Conservation (phyloP, 1,284 basidiomycete species). For the Marasmius tenuissimus region DNA sequence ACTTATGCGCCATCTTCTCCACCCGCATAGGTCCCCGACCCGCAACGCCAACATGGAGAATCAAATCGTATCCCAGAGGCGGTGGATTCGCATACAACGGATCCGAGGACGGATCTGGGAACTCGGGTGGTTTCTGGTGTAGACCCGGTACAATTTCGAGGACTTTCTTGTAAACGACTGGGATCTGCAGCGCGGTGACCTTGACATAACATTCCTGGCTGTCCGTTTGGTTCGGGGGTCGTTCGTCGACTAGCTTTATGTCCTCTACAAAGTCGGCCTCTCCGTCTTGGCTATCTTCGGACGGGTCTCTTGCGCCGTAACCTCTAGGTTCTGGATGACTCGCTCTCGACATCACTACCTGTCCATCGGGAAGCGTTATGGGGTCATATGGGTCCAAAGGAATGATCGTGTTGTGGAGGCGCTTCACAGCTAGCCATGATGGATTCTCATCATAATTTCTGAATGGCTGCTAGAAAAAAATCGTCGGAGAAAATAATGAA, state of each 20-base stretch:
- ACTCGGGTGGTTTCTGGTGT: conserved; percentile 59
- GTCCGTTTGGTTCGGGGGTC: neutral
- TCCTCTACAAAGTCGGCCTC: neutral
- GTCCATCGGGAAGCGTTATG: conserved; percentile 6
- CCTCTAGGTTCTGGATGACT: neutral
- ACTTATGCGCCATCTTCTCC: conserved; percentile 68
- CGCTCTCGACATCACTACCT: conserved; percentile 5
- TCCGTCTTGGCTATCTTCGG: neutral
- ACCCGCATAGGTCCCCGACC: conserved; percentile 63
- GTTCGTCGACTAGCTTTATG: neutral
- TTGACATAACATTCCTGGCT: conserved; percentile 42
- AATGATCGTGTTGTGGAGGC: conserved; percentile 49
- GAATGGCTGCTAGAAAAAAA: conserved; percentile 41
- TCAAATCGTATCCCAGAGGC: conserved; percentile 65
- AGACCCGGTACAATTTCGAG: conserved; percentile 56
- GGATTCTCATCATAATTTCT: conserved; percentile 48
- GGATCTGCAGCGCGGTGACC: conserved; percentile 61
- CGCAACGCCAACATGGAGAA: conserved; percentile 72
- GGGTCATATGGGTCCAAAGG: conserved; percentile 11
- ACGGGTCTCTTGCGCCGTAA: neutral
- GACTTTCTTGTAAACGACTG: conserved; percentile 64
- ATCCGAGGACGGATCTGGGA: conserved; percentile 38
- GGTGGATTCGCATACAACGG: conserved; percentile 43
- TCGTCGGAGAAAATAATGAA: neutral
- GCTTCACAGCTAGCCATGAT: conserved; percentile 54